phyloP scores from a whole-genome alignment of 2,329 filamentous ascomycete genomes.

The Tricladium varicosporioides region DNA sequence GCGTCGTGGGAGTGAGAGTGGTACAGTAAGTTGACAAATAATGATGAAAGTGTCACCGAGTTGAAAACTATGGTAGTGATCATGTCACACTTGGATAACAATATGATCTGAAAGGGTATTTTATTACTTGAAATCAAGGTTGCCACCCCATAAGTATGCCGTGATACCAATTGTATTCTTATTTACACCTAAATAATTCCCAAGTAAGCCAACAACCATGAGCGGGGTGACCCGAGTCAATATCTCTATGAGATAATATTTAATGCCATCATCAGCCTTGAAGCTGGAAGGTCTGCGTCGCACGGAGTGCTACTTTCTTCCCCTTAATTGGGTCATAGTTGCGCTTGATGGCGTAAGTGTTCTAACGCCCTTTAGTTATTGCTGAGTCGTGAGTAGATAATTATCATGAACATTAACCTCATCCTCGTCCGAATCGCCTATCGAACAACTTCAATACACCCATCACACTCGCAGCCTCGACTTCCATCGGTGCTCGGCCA shows the following conservation, averaged over 20 bases:
- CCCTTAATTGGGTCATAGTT: too few species aligned
- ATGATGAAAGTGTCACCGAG: too few species aligned
- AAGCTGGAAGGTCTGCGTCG: background rate
- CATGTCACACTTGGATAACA: too few species aligned
- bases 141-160: background rate
- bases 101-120: background rate
- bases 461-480: constrained; percentile 83
- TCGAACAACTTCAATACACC: constrained; percentile 81
- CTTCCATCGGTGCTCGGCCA: constrained; percentile 62
- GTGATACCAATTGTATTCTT: background rate
- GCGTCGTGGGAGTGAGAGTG: too few species aligned
- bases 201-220: background rate
- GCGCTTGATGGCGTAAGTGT: too few species aligned
- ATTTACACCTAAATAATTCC: constrained; percentile 1
- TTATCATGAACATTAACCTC: constrained; percentile 11
- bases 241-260: background rate
- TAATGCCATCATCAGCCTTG: background rate
- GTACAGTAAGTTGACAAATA: too few species aligned
- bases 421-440: constrained; percentile 60
- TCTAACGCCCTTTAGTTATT: too few species aligned
- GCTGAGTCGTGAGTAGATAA: background rate
- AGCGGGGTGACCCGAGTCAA: background rate
- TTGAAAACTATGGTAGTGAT: too few species aligned
- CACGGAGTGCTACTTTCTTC: too few species aligned
- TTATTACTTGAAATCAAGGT: background rate